A percentile compares a stretch with the other conserved stretches of the same genome.
phyloP scores from a whole-genome alignment of 345 rosid species.

The Populus tremula region DNA sequence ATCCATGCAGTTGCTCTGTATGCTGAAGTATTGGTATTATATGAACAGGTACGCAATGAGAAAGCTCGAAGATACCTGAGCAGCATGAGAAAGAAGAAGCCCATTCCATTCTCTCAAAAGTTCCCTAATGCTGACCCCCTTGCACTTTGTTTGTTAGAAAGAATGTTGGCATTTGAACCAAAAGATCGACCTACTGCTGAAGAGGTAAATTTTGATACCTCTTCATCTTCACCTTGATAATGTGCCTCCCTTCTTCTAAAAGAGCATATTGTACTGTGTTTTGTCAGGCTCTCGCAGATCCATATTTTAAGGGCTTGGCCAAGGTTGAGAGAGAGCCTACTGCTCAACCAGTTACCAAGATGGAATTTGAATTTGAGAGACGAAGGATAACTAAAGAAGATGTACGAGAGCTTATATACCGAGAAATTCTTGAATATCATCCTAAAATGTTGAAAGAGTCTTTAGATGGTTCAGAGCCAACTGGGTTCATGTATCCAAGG shows the following conservation, averaged over 20 bases:
- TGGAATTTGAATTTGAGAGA: slow-evolving; percentile 97
- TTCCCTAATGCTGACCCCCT: slow-evolving; percentile 92
- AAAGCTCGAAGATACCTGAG: slow-evolving; percentile 92
- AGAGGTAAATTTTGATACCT: slow-evolving; percentile 48
- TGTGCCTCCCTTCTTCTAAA: slow-evolving; percentile 20
- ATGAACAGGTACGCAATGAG: slow-evolving; percentile 83
- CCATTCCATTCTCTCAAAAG: slow-evolving; percentile 75
- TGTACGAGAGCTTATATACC: slow-evolving; percentile 84
- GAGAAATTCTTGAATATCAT: slow-evolving; percentile 91
- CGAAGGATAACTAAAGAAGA: slow-evolving; percentile 94
- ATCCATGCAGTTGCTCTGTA: neutral
- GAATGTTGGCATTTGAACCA: slow-evolving; percentile 93
- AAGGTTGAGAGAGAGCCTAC: slow-evolving; percentile 95
- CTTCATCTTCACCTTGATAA: neutral
- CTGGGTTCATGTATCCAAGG: slow-evolving; percentile 97
- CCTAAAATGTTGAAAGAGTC: slow-evolving; percentile 89
- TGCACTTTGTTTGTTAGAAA: slow-evolving; percentile 81
- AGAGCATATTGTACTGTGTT: slow-evolving; percentile 11
- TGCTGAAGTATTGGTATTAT: slow-evolving; percentile 23
- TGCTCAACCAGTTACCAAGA: slow-evolving; percentile 89
- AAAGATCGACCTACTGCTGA: slow-evolving; percentile 88
- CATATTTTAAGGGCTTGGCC: slow-evolving; percentile 85
- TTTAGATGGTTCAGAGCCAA: slow-evolving; percentile 90
- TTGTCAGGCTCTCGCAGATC: slow-evolving; percentile 90
- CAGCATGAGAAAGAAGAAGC: slow-evolving; percentile 92